Evolutionary conservation across 495 filamentous ascomycete species (phyloP).

Genomic region (Xylaria cubensis): DNA sequence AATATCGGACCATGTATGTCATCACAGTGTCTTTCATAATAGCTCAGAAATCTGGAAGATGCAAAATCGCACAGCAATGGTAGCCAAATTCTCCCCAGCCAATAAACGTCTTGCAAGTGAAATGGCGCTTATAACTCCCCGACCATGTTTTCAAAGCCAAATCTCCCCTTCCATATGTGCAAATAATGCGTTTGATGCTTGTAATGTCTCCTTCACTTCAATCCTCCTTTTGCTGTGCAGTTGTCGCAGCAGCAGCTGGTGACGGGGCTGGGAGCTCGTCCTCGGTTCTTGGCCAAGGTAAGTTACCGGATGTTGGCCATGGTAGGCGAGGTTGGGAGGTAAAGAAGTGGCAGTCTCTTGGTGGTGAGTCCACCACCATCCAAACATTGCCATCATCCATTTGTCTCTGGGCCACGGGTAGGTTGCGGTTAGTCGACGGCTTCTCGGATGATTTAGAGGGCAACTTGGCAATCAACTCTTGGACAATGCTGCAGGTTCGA

Average conservation of each 20-base stretch:
- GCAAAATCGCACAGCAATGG: neutral
- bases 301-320: too few relatives aligned
- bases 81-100: neutral
- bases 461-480: neutral
- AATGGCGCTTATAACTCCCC: neutral
- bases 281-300: neutral
- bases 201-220: neutral
- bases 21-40: neutral
- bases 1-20: neutral
- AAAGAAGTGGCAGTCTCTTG: too few relatives aligned
- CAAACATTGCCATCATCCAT: too few relatives aligned
- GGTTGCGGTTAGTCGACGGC: neutral
- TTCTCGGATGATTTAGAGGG: neutral
- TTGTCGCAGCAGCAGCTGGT: too few relatives aligned
- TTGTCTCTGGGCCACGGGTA: neutral
- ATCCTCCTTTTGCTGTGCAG: neutral
- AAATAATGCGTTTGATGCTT: neutral
- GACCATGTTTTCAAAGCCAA: neutral
- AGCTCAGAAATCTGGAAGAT: neutral
- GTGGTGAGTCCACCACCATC: too few relatives aligned
- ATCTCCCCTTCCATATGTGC: neutral
- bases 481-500: neutral
- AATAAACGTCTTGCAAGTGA: slow-evolving; percentile 2
- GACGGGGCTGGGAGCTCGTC: neutral
- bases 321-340: too few relatives aligned